phyloP scores from a whole-genome alignment of 495 filamentous ascomycete genomes.

The Rusavskia elegans region DNA sequence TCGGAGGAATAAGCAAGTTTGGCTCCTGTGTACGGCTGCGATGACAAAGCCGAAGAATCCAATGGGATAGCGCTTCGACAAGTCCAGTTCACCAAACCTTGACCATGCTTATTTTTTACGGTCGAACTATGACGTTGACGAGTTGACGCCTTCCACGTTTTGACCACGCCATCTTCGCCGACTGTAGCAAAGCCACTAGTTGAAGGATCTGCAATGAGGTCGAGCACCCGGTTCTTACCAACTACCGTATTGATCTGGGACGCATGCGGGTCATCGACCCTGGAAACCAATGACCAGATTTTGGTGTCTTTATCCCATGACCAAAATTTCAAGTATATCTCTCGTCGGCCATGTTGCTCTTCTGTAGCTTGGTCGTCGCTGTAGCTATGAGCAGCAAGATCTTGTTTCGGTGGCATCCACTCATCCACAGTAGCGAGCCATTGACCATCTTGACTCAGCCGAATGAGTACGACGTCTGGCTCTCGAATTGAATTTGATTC shows the following conservation, averaged over 20 bases:
- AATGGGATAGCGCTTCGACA: conserved; percentile 40
- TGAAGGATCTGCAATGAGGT: conserved; percentile 49
- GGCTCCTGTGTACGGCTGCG: conserved; percentile 15
- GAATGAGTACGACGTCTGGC: conserved; percentile 57
- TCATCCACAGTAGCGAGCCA: conserved; percentile 90
- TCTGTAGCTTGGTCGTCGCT: conserved; percentile 19
- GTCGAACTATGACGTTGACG: conserved; percentile 46
- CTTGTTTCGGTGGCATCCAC: conserved; percentile 59
- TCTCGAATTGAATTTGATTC: conserved; percentile 51
- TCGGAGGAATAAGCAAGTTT: conserved; percentile 65
- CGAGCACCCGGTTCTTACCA: conserved; percentile 46
- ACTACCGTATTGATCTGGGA: conserved; percentile 20
- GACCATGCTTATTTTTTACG: conserved; percentile 34
- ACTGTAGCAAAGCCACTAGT: conserved; percentile 62
- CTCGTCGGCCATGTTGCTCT: conserved; percentile 32
- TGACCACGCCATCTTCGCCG: conserved; percentile 60
- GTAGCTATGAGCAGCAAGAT: conserved; percentile 37
- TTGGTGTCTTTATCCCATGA: conserved; percentile 45
- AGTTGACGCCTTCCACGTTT: conserved; percentile 59
- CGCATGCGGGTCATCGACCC: conserved; percentile 67
- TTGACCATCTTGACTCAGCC: conserved; percentile 58
- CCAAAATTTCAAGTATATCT: conserved; percentile 88
- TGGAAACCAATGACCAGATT: conserved; percentile 57
- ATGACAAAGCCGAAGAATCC: conserved; percentile 21
- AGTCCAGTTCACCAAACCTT: conserved; percentile 51